Conservation (phyloP, 202 grass and related monocot species). For the Zizania palustris region DNA sequence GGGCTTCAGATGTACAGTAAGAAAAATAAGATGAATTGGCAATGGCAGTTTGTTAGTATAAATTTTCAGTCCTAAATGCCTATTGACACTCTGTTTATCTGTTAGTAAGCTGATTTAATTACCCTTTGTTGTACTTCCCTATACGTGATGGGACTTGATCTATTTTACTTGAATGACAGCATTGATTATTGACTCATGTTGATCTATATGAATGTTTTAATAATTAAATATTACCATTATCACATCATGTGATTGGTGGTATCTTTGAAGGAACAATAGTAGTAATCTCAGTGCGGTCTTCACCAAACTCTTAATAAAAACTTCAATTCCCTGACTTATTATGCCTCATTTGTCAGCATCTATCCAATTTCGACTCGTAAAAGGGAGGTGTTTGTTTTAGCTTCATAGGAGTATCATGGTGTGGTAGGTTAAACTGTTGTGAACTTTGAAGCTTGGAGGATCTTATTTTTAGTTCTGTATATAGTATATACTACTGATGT, state of each 20-base stretch:
- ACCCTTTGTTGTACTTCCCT: background rate
- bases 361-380: conserved; percentile 14
- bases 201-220: conserved; percentile 20
- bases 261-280: background rate
- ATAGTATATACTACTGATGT: conserved; percentile 12
- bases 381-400: background rate
- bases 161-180: background rate
- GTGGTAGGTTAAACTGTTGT: conserved; percentile 9
- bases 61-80: conserved; percentile 10
- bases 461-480: conserved; percentile 16
- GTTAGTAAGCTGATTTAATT: conserved; percentile 18
- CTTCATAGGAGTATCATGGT: background rate
- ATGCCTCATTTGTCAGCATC: background rate
- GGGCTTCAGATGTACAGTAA: background rate
- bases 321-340: background rate
- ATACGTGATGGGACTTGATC: background rate
- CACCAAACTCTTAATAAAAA: background rate
- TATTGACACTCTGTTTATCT: background rate
- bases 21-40: background rate
- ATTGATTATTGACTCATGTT: background rate
- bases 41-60: background rate
- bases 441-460: background rate
- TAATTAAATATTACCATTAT: background rate
- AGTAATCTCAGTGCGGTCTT: background rate
- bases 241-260: background rate